Percentiles rank a stretch among this genome's conserved stretches.
These are phyloP conservation scores for Neonectria ditissima DNA, from an alignment of 2,329 filamentous ascomycete species.

Conservation along the genomic window DNA sequence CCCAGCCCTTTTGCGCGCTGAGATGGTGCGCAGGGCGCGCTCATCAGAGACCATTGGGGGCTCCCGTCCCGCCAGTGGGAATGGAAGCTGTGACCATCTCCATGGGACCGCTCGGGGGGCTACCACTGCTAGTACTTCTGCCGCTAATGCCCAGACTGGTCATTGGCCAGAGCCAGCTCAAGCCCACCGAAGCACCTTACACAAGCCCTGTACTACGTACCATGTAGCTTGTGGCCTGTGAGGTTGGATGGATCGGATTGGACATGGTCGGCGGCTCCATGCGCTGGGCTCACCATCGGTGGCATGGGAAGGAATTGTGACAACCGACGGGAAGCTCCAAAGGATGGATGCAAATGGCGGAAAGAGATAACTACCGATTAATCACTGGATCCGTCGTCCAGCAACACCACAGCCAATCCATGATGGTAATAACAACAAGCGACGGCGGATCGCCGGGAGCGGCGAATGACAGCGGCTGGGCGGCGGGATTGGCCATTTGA, in stretches of 20 bases:
- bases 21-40: slow-evolving; percentile 6
- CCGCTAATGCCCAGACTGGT: slow-evolving; percentile 17
- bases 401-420: background rate
- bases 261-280: slow-evolving; percentile 23
- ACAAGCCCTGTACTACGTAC: background rate
- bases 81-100: slow-evolving; percentile 24
- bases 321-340: background rate
- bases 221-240: background rate
- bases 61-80: slow-evolving; percentile 26
- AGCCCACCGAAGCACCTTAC: slow-evolving; percentile 8
- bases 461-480: slow-evolving; percentile 5
- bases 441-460: slow-evolving; percentile 12
- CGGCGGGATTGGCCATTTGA: background rate
- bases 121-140: background rate
- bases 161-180: slow-evolving; percentile 16
- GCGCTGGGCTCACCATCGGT: slow-evolving; percentile 15
- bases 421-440: slow-evolving; percentile 4
- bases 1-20: slow-evolving; percentile 8
- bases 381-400: background rate
- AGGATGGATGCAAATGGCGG: background rate
- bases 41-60: slow-evolving; percentile 13
- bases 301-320: slow-evolving; percentile 22
- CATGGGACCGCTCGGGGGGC: slow-evolving; percentile 8
- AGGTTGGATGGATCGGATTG: slow-evolving; percentile 18
- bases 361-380: background rate